Conservation (phyloP, 2,329 filamentous ascomycete genomes). For the Claviceps spartinae region DNA sequence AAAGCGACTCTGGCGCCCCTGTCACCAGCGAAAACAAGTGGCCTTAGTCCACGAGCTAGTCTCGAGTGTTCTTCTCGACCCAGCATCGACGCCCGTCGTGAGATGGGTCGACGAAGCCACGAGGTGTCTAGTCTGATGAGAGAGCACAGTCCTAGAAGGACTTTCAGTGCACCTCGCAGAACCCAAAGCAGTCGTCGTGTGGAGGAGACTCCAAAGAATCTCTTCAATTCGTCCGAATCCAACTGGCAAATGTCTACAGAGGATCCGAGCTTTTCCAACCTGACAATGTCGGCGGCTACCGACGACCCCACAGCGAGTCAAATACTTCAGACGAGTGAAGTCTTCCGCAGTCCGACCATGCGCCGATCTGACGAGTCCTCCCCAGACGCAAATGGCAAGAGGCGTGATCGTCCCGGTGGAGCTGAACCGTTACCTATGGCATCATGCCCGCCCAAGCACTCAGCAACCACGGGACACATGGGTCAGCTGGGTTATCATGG, state of each 20-base stretch:
- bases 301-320: slow-evolving; percentile 83
- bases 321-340: slow-evolving; percentile 73
- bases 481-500: slow-evolving; percentile 17
- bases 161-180: slow-evolving; percentile 46
- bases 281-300: slow-evolving; percentile 49
- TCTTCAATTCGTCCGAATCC: slow-evolving; percentile 57
- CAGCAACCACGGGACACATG: slow-evolving; percentile 26
- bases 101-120: slow-evolving; percentile 34
- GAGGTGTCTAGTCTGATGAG: slow-evolving; percentile 33
- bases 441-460: slow-evolving; percentile 11
- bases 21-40: slow-evolving; percentile 27
- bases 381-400: slow-evolving; percentile 11
- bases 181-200: slow-evolving; percentile 36
- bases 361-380: slow-evolving; percentile 32
- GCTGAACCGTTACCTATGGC: slow-evolving; percentile 6
- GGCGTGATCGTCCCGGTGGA: slow-evolving; percentile 7
- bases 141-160: slow-evolving; percentile 38
- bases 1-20: slow-evolving; percentile 46
- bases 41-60: slow-evolving; percentile 41
- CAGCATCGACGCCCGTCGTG: slow-evolving; percentile 40
- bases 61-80: slow-evolving; percentile 33
- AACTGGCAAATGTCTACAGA: slow-evolving; percentile 59
- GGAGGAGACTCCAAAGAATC: slow-evolving; percentile 29
- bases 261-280: slow-evolving; percentile 58
- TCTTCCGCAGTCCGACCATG: slow-evolving; percentile 72